Percentiles rank a stretch among this genome's conserved stretches.
These are phyloP conservation scores for Ustilago shanxiensis DNA, from an alignment of 1,284 basidiomycete genomes.

Conservation along the genomic window DNA sequence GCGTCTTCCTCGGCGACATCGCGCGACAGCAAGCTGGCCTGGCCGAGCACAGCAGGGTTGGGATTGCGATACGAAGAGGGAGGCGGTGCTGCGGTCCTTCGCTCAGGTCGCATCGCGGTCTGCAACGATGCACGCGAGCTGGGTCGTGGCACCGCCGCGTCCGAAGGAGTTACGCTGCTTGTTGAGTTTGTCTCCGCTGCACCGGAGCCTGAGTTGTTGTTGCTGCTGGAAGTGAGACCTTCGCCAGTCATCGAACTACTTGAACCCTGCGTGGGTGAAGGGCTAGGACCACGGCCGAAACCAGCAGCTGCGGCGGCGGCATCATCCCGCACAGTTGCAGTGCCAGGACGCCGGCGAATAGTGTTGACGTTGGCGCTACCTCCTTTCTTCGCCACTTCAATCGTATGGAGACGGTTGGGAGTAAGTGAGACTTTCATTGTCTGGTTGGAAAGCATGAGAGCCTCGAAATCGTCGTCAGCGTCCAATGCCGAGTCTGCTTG, in stretches of 20 bases:
- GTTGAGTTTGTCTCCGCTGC: conserved; percentile 11
- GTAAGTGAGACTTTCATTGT: conserved; percentile 84
- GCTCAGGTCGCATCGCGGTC: conserved; percentile 37
- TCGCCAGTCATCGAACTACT: conserved; percentile 14
- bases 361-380: conserved; percentile 19
- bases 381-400: conserved; percentile 56
- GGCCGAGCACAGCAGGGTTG: conserved; percentile 23
- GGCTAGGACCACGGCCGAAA: conserved; percentile 20
- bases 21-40: conserved; percentile 23
- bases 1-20: conserved; percentile 25
- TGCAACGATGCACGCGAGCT: conserved; percentile 38
- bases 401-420: conserved; percentile 73
- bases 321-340: conserved; percentile 31
- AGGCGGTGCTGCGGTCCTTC: conserved; percentile 34
- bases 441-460: conserved; percentile 58
- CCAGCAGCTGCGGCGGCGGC: conserved; percentile 5
- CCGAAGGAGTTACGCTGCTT: conserved; percentile 18
- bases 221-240: neutral
- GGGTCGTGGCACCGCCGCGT: conserved; percentile 21
- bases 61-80: conserved; percentile 54
- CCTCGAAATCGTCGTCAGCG: conserved; percentile 61
- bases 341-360: conserved; percentile 48
- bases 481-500: conserved; percentile 32
- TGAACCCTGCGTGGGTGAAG: conserved; percentile 17
- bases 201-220: neutral